Percentiles rank a stretch among this genome's conserved stretches.
phyloP scores from a whole-genome alignment of 345 rosid species.

The Citrus inodora region DNA sequence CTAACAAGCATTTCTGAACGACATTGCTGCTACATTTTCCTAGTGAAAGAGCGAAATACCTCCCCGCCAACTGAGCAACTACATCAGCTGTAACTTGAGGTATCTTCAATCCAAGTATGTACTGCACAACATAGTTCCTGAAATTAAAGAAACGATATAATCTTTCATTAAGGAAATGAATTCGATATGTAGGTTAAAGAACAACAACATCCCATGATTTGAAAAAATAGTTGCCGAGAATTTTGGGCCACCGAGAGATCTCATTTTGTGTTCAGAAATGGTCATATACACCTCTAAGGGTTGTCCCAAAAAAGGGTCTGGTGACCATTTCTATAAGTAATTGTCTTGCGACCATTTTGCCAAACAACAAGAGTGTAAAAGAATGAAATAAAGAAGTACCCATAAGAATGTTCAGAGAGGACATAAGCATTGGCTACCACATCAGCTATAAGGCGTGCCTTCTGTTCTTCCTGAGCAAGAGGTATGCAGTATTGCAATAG shows the following conservation, averaged over 20 bases:
- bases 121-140: slow-evolving; percentile 57
- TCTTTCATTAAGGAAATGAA: not conserved
- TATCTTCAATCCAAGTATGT: slow-evolving; percentile 16
- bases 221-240: too few relatives aligned
- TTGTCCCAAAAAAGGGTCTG: too few relatives aligned
- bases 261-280: too few relatives aligned
- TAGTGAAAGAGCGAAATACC: slow-evolving; percentile 25
- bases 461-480: slow-evolving; percentile 11
- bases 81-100: slow-evolving; percentile 7
- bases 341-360: too few relatives aligned
- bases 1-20: slow-evolving; percentile 41
- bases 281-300: too few relatives aligned
- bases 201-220: too few relatives aligned
- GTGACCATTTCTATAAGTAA: too few relatives aligned
- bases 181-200: not conserved
- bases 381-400: slow-evolving; percentile 25
- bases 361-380: not conserved
- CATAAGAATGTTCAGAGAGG: slow-evolving; percentile 32
- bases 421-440: slow-evolving; percentile 23
- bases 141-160: not conserved
- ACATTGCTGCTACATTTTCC: slow-evolving; percentile 48
- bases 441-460: slow-evolving; percentile 19
- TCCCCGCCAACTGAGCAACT: slow-evolving; percentile 25
- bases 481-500: slow-evolving; percentile 32
- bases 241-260: too few relatives aligned